Evolutionary conservation across 345 rosid species (phyloP).

Genomic region (Cardamine resedifolia): DNA sequence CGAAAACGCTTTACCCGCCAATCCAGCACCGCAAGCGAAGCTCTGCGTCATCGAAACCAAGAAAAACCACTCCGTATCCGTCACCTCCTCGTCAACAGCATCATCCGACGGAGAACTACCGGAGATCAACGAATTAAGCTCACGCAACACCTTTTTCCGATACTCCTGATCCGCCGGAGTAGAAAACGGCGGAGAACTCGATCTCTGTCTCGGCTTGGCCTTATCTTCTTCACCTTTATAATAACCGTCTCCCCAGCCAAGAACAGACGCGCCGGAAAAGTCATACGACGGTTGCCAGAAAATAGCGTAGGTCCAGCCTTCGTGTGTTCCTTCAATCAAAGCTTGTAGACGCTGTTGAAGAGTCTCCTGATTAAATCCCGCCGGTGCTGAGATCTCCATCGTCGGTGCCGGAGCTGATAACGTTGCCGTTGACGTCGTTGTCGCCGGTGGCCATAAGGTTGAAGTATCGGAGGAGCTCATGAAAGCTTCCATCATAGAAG

Average conservation of each 20-base stretch:
- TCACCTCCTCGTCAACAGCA: conserved; percentile 87
- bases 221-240: conserved; percentile 89
- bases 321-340: conserved; percentile 71
- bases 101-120: conserved; percentile 58
- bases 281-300: conserved; percentile 96
- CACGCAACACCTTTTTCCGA: conserved; percentile 75
- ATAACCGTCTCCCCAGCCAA: conserved; percentile 98
- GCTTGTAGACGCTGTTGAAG: conserved; percentile 91
- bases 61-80: conserved; percentile 98
- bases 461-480: conserved; percentile 75
- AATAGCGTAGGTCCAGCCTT: conserved; percentile 95
- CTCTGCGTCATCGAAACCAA: conserved; percentile 94
- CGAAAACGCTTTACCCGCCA: conserved; percentile 79
- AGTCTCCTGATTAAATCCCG: conserved; percentile 65
- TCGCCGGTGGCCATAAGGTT: conserved; percentile 64
- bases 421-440: conserved; percentile 18
- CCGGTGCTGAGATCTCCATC: conserved; percentile 26
- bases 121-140: conserved; percentile 86
- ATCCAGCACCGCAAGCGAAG: conserved; percentile 68
- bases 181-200: conserved; percentile 34
- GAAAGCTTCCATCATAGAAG: conserved; percentile 96
- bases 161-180: conserved; percentile 75
- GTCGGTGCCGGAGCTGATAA: conserved; percentile 9
- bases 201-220: conserved; percentile 40
- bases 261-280: conserved; percentile 54